Percentiles rank a stretch among this genome's conserved stretches.
phyloP scores from a whole-genome alignment of 2,329 filamentous ascomycete species.

The Rhynchosporium agropyri region DNA sequence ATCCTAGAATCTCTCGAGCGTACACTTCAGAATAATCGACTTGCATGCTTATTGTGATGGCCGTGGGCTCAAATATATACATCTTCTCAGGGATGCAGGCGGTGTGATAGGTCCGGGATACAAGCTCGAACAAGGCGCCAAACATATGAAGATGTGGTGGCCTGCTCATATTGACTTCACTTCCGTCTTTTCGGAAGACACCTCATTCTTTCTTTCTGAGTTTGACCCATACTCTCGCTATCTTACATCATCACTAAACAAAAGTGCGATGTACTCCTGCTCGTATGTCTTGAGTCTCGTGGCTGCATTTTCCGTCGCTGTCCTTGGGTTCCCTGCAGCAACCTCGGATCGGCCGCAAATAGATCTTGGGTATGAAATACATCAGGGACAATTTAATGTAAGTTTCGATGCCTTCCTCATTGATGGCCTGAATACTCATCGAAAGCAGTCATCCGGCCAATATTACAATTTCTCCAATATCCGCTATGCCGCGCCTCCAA shows the following conservation, averaged over 20 bases:
- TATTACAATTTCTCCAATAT: slow-evolving; percentile 47
- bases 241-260: neutral
- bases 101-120: neutral
- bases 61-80: too few relatives aligned
- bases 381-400: slow-evolving; percentile 18
- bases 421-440: neutral
- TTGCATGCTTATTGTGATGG: too few relatives aligned
- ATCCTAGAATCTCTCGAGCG: too few relatives aligned
- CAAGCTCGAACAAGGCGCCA: neutral
- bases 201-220: neutral
- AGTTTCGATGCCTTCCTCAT: neutral
- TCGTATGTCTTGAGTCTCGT: neutral
- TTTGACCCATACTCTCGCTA: neutral
- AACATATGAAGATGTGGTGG: neutral
- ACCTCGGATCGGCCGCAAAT: slow-evolving; percentile 10
- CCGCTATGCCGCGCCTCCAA: slow-evolving; percentile 48
- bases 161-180: neutral
- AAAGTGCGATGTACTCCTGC: neutral
- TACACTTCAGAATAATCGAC: too few relatives aligned
- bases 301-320: neutral
- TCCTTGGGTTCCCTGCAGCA: neutral
- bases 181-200: neutral
- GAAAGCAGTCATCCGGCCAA: slow-evolving; percentile 35
- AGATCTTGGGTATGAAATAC: slow-evolving; percentile 21
- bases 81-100: neutral